phyloP scores from a whole-genome alignment of 1,139 yeast species.

The Candida dubliniensis region DNA sequence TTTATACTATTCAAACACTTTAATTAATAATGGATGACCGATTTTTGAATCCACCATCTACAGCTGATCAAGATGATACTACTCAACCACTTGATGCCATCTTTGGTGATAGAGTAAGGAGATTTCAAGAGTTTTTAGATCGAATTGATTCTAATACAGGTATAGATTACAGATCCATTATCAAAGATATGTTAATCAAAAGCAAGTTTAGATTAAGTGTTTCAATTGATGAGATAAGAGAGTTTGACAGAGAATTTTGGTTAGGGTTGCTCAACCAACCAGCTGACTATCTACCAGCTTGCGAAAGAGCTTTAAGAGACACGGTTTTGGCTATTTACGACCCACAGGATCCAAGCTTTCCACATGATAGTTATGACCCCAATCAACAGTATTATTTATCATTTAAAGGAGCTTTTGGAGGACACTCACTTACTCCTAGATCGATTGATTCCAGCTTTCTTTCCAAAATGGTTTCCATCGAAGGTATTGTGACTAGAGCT shows the following conservation, averaged over 20 bases:
- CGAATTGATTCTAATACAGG: conserved; percentile 38
- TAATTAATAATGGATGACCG: conserved; percentile 1
- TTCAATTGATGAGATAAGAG: conserved; percentile 84
- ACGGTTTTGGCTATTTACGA: conserved; percentile 70
- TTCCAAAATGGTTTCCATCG: conserved; percentile 82
- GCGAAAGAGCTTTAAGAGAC: conserved; percentile 83
- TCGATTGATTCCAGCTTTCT: conserved; percentile 75
- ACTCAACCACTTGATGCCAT: conserved; percentile 45
- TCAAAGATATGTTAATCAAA: conserved; percentile 68
- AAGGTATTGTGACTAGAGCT: conserved; percentile 94
- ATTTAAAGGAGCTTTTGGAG: conserved; percentile 90
- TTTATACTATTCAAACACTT: background rate
- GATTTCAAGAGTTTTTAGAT: conserved; percentile 86
- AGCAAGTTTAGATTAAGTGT: conserved; percentile 69
- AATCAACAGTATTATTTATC: conserved; percentile 73
- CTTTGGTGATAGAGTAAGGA: conserved; percentile 79
- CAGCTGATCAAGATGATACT: conserved; percentile 6
- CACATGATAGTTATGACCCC: conserved; percentile 47
- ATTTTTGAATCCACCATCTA: background rate
- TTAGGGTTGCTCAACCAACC: conserved; percentile 73
- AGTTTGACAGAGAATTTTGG: conserved; percentile 80
- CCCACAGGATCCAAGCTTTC: conserved; percentile 49
- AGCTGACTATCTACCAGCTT: conserved; percentile 85
- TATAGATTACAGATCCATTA: conserved; percentile 66
- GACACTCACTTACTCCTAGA: conserved; percentile 84